Percentiles rank a stretch among this genome's conserved stretches.
Conservation (phyloP, 139 green algal genomes). For the Haematococcus sp. region DNA sequence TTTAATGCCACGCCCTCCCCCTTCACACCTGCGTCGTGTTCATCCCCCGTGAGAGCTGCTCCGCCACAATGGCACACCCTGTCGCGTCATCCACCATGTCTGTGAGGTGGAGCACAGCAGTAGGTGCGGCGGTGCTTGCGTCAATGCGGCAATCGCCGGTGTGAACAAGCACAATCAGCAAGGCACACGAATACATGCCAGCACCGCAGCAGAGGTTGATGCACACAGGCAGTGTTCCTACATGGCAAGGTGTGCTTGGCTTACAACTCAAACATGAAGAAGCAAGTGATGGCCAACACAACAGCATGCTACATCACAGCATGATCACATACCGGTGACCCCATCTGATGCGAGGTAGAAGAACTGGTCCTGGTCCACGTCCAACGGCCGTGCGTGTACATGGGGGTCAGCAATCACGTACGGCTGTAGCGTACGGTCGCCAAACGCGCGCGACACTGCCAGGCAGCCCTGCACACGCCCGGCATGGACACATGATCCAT, state of each 20-base stretch:
- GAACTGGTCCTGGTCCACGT: slow-evolving; percentile 17
- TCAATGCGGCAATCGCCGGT: no score
- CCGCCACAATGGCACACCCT: slow-evolving; percentile 6
- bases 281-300: no score
- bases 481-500: background rate
- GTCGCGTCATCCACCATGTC: slow-evolving; percentile 21
- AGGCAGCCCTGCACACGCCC: slow-evolving; percentile 27
- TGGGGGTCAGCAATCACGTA: slow-evolving; percentile 27
- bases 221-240: no score
- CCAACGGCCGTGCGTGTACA: background rate
- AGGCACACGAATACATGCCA: background rate
- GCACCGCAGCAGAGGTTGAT: background rate
- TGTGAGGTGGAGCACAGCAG: background rate
- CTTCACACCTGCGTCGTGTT: slow-evolving; percentile 1
- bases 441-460: slow-evolving; percentile 25
- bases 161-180: background rate
- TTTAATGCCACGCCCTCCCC: no score
- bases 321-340: slow-evolving; percentile 7
- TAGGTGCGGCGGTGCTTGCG: no score
- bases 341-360: slow-evolving; percentile 27
- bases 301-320: background rate
- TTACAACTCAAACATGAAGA: no score
- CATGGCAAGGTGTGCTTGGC: background rate
- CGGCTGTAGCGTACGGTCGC: slow-evolving; percentile 21
- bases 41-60: slow-evolving; percentile 2